Conservation (phyloP, 805 yeast genomes). For the Wickerhamomyces pijperi region DNA sequence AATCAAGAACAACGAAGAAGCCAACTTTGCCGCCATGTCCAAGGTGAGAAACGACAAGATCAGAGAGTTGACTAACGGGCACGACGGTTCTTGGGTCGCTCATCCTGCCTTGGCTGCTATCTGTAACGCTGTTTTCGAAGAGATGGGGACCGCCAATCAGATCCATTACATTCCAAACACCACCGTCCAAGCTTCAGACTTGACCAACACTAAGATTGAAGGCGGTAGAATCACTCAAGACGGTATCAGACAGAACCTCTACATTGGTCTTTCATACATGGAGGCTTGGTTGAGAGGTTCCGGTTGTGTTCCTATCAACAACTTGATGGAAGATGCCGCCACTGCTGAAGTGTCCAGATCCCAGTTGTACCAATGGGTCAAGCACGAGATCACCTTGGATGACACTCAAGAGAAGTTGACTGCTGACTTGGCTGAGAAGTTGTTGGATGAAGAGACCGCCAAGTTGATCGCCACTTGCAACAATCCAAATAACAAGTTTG, state of each 20-base stretch:
- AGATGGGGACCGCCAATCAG: constrained; percentile 80
- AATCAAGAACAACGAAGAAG: constrained; percentile 56
- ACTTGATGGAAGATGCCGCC: constrained; percentile 84
- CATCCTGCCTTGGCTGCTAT: constrained; percentile 75
- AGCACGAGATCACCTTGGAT: constrained; percentile 46
- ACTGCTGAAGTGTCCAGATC: constrained; percentile 82
- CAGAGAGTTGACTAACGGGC: constrained; percentile 68
- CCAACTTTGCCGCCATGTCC: constrained; percentile 55
- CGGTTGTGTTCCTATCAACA: constrained; percentile 81
- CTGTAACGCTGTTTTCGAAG: constrained; percentile 60
- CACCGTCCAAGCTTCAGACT: constrained; percentile 40
- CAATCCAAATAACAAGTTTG: constrained; percentile 46
- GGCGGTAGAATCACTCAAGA: constrained; percentile 53
- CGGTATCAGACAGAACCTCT: constrained; percentile 62
- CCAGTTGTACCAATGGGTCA: constrained; percentile 77
- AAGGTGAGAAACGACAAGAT: constrained; percentile 67
- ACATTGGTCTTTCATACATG: constrained; percentile 69
- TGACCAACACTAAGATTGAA: constrained; percentile 54
- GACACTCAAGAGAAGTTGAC: constrained; percentile 52
- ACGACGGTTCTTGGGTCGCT: constrained; percentile 86
- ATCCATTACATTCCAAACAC: constrained; percentile 36
- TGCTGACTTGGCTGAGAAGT: constrained; percentile 41
- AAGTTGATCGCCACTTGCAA: constrained; percentile 33
- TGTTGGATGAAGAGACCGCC: constrained; percentile 53
- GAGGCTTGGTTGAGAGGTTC: constrained; percentile 81